A percentile compares a stretch with the other conserved stretches of the same genome.
These are phyloP conservation scores for Colletotrichum camelliae DNA, from an alignment of 2,329 filamentous ascomycete genomes.

Conservation along the genomic window DNA sequence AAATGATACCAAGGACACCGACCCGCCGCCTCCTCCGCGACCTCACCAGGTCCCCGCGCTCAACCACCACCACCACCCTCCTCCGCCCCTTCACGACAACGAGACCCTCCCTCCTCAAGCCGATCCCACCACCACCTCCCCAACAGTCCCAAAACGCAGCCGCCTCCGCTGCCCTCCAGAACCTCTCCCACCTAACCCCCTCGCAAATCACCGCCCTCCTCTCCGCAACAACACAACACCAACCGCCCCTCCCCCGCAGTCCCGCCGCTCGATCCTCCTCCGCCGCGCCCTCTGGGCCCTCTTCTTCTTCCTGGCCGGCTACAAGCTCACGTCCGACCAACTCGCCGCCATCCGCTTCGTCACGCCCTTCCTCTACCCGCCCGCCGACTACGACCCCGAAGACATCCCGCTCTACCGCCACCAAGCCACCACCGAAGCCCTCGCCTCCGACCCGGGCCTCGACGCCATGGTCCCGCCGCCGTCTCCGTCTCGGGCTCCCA, in stretches of 20 bases:
- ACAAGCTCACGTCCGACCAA: slow-evolving; percentile 6
- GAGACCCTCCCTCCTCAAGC: neutral
- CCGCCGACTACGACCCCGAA: neutral
- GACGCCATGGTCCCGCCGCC: neutral
- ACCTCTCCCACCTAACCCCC: slow-evolving; percentile 22
- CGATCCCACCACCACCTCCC: neutral
- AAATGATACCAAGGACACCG: slow-evolving; percentile 10
- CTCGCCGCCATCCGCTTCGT: neutral
- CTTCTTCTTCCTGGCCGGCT: slow-evolving; percentile 13
- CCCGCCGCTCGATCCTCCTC: slow-evolving; percentile 4
- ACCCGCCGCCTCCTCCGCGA: slow-evolving; percentile 15
- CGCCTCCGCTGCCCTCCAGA: slow-evolving; percentile 14
- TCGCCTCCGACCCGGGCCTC: neutral
- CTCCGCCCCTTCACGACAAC: slow-evolving; percentile 10
- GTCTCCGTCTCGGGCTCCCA: neutral
- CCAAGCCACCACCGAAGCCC: neutral
- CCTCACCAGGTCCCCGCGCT: neutral
- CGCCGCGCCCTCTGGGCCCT: slow-evolving; percentile 6
- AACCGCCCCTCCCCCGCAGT: neutral
- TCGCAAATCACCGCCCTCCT: slow-evolving; percentile 23
- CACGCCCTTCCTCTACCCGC: neutral
- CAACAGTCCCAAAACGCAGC: neutral
- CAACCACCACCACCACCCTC: neutral
- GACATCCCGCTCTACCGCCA: neutral
- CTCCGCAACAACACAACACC: neutral